Base-by-base conservation (phyloP, 768 basidiomycete genomes). In the Pleurotus salmoneostramineus region DNA sequence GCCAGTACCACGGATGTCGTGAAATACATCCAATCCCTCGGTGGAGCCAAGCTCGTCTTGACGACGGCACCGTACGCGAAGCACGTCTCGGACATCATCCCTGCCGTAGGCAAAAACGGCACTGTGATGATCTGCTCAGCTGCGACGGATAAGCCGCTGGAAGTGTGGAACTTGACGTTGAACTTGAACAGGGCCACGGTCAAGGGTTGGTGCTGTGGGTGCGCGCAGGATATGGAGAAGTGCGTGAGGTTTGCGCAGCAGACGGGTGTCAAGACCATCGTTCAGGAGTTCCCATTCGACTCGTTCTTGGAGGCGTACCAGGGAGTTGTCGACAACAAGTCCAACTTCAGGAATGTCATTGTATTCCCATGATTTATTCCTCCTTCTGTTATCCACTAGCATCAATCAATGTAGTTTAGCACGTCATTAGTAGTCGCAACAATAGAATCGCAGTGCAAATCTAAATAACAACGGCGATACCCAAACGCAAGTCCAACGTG, bases 141-240 rank as follows among this genome's bases (percentile, higher is more conserved):
- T 37, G 57, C 57, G 7, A 52, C 50, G 14, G 57, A 58, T 21
- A 50, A 36, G n/a, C 49, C 48, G 3, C 52, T 58, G 17, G 50
- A 58, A 17, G 50, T 58, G 14, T 50, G 57, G 49, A 50, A 44
- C 27, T 35, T 58, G 36, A 36, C 43, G 17, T 15, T 50, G 50
- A 58, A 58, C 14, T 37, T 58, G 57, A 58, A 58, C 45, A 34
- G 57, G 10, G 57, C 57, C 5, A 54, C 49, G 14, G 33, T 58
- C 6, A 37, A 42, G 14, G 57, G 57, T 17, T 51, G 48, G 49
- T 58, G 57, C 17, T 58, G 57, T 27, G 57, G 57, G 6, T 50
- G 49, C 43, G 48, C 57, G 33, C 57, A 47, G 35, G 57, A 58
- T 52, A 58, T 58, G 57, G 57, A 58, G 17, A 27, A 58, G n/a